These are phyloP conservation scores for Elaeagnus macrophylla DNA, from an alignment of 306 rosid species.

Conservation along the genomic window DNA sequence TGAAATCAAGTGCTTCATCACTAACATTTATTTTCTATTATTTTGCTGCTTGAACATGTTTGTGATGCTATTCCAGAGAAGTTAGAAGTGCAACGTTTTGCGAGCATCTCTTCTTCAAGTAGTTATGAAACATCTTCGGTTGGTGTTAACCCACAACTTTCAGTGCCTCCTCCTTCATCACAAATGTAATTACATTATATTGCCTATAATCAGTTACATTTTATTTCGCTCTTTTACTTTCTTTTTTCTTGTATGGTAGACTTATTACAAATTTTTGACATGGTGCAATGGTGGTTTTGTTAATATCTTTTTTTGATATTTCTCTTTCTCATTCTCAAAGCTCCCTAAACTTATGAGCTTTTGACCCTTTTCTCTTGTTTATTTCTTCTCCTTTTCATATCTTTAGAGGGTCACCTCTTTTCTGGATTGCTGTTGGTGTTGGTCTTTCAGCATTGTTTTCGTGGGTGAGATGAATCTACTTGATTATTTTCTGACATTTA, in stretches of 20 bases:
- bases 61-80: constrained; percentile 37
- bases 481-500: constrained; percentile 4
- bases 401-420: constrained; percentile 81
- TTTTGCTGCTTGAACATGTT: constrained; percentile 2
- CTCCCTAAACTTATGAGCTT: constrained; percentile 2
- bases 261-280: not conserved
- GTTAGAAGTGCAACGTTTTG: constrained; percentile 38
- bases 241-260: constrained; percentile 2
- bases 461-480: constrained; percentile 49
- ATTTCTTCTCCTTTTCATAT: too few species aligned
- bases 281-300: not conserved
- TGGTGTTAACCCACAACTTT: constrained; percentile 61
- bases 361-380: constrained; percentile 15
- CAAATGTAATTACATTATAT: constrained; percentile 39
- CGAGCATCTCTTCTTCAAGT: constrained; percentile 66
- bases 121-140: constrained; percentile 54
- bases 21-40: not conserved
- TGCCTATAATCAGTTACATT: not conserved
- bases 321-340: not conserved
- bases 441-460: constrained; percentile 86
- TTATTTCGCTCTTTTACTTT: constrained; percentile 6
- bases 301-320: not conserved
- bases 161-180: constrained; percentile 62
- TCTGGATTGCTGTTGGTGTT: constrained; percentile 96
- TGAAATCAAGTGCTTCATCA: too few species aligned